Conservation (phyloP, 371 early-diverging fungal species). For the Coemansia sp. region DNA sequence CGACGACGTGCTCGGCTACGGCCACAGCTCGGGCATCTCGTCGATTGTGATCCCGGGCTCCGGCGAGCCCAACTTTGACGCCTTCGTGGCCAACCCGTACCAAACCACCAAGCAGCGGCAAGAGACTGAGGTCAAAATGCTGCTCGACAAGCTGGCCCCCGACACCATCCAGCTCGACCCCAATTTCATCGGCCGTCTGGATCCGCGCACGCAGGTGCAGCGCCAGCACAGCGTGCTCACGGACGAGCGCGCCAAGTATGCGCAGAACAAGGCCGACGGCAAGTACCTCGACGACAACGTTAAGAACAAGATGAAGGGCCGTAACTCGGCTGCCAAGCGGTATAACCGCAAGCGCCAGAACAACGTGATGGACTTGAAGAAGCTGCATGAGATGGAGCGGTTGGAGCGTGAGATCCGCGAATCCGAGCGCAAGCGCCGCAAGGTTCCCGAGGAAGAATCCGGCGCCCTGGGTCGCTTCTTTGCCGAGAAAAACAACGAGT, state of each 20-base stretch:
- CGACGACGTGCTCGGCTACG: slow-evolving; percentile 96
- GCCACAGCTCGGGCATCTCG: slow-evolving; percentile 81
- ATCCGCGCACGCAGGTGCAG: slow-evolving; percentile 59
- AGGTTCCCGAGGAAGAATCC: slow-evolving; percentile 17
- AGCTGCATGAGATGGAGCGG: slow-evolving; percentile 38
- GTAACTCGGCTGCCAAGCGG: slow-evolving; percentile 73
- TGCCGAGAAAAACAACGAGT: slow-evolving; percentile 12
- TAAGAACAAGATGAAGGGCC: slow-evolving; percentile 72
- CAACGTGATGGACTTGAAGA: slow-evolving; percentile 73
- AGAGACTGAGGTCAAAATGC: slow-evolving; percentile 87
- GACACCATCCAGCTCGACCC: slow-evolving; percentile 90
- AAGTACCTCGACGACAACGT: slow-evolving; percentile 48
- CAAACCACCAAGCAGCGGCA: slow-evolving; percentile 88
- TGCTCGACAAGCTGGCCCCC: slow-evolving; percentile 93
- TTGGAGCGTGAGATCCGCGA: slow-evolving; percentile 33
- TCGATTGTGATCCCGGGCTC: slow-evolving; percentile 92
- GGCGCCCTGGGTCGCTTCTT: slow-evolving; percentile 25
- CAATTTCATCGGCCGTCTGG: slow-evolving; percentile 57
- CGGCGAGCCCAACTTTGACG: slow-evolving; percentile 97
- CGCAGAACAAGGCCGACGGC: slow-evolving; percentile 53
- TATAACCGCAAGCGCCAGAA: slow-evolving; percentile 74
- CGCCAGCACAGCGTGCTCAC: slow-evolving; percentile 27
- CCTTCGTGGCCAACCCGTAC: slow-evolving; percentile 93
- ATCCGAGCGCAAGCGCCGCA: slow-evolving; percentile 40
- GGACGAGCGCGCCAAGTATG: slow-evolving; percentile 55